Conservation (phyloP, 2,329 filamentous ascomycete genomes). For the Gnomoniopsis smithogilvyi region DNA sequence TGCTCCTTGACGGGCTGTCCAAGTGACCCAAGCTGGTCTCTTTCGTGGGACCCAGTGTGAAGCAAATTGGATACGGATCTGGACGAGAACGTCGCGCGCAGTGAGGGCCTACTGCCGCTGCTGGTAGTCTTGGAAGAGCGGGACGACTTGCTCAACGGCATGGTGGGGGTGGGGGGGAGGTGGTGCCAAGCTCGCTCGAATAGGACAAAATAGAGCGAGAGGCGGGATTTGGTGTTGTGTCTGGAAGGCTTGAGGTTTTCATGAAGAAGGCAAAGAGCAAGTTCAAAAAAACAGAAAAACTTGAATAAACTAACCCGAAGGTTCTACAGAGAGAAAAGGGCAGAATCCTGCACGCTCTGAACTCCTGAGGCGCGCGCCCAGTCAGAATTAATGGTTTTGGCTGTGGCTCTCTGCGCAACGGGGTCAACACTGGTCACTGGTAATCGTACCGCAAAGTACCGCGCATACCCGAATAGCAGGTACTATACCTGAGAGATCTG, state of each 20-base stretch:
- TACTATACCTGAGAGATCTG: background rate
- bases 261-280: background rate
- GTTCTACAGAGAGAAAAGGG: background rate
- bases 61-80: slow-evolving; percentile 13
- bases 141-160: slow-evolving; percentile 20
- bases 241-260: background rate
- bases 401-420: too few species aligned
- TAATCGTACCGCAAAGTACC: too few species aligned
- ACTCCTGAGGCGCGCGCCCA: too few species aligned
- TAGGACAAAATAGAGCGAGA: background rate
- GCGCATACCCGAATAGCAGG: too few species aligned
- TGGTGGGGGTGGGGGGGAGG: slow-evolving; percentile 12
- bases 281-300: too few species aligned
- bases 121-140: slow-evolving; percentile 14
- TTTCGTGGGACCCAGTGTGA: slow-evolving; percentile 7
- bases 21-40: background rate
- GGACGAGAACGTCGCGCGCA: slow-evolving; percentile 15
- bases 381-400: too few species aligned
- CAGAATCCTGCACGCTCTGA: too few species aligned
- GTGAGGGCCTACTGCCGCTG: slow-evolving; percentile 12
- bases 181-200: background rate
- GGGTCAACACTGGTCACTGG: too few species aligned
- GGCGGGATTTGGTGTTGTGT: background rate
- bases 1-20: slow-evolving; percentile 8
- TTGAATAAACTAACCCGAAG: background rate